Evolutionary conservation across 1,284 basidiomycete genomes (phyloP).

Genomic region (Pseudozyma sp.): DNA sequence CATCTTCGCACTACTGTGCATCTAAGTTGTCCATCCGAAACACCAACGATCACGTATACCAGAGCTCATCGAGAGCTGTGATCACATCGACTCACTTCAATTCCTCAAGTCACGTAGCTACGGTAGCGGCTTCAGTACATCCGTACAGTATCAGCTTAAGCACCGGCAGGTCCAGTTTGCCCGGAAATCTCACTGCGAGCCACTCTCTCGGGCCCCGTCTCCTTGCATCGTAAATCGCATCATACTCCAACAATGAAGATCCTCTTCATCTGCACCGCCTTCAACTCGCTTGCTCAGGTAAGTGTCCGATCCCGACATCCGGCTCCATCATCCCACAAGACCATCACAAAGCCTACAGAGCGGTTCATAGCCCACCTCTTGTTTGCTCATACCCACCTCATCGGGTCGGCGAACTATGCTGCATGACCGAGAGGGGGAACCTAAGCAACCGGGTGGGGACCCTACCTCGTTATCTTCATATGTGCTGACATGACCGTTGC

Average conservation of each 20-base stretch:
- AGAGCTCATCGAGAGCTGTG: too few species aligned
- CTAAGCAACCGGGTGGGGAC: not conserved
- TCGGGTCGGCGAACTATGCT: too few species aligned
- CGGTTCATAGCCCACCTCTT: not conserved
- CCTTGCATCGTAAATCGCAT: too few species aligned
- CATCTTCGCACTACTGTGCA: not conserved
- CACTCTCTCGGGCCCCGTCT: not conserved
- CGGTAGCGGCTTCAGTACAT: not conserved
- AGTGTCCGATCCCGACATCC: slow-evolving; percentile 1
- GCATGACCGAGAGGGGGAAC: too few species aligned
- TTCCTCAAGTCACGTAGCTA: too few species aligned
- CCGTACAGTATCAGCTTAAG: not conserved
- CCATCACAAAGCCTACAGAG: not conserved
- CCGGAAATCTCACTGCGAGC: not conserved
- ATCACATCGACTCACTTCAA: too few species aligned
- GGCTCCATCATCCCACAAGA: not conserved
- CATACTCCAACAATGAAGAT: slow-evolving; percentile 54
- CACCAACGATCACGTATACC: not conserved
- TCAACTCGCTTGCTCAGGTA: slow-evolving; percentile 69
- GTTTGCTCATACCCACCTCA: too few species aligned
- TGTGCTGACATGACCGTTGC: not conserved
- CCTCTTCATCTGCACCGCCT: slow-evolving; percentile 71
- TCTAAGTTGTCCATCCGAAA: not conserved
- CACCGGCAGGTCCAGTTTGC: too few species aligned
- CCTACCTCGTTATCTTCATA: not conserved